Base-by-base conservation (phyloP, 148 eudicot species). In the Simmondsia chinensis region DNA sequence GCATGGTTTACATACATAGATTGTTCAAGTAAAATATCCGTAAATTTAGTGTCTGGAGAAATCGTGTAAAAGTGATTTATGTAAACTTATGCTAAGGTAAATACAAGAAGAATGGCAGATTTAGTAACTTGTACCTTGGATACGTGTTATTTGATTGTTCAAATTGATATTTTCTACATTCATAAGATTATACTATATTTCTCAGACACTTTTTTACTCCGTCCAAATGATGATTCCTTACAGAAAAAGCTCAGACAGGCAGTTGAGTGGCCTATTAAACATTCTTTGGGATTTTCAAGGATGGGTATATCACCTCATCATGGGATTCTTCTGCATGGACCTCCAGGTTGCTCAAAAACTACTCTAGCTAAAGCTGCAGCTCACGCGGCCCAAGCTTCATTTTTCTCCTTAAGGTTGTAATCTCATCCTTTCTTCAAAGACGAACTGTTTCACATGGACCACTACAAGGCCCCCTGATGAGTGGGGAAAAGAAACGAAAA, bases 281-380 rank as follows among this genome's bases (percentile, higher is more conserved):
- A 85, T 57, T 66, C 85, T 49, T 64, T 57, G 58, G 74, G 70
- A 21, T 91, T 85, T 70, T 33, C 78, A 52, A 82, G 88, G 71
- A 62, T 91, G 54, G 83, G 95, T 35, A 64, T 76, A 37, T 72
- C 86, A 29, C 95, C 99, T 20, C 11, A 72, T 26, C 81, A 85
- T 19, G 99, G 99, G 27, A 71, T 91, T 48, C 99, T 91, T 62
- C 81, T 91, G 43, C 95, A 91, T 60, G 99, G 99, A 36, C 99
- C 99, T 36, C 99, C 99, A 48, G 99, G 99, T 5, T 91, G 99
- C 85, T 91, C 99, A 27, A 91, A 91, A 73, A 91, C 99, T 23
- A 91, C 95, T 18, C 94, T 91, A 56, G 99, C 95, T 36, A 91
- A 82, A 77, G 99, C 99, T 68, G 88, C 86, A 14, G 94, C 95